Evolutionary conservation across 331 rosid genomes (phyloP), one percentile per base, ranked within the genome.

Genomic region (Malus hybrid): DNA sequence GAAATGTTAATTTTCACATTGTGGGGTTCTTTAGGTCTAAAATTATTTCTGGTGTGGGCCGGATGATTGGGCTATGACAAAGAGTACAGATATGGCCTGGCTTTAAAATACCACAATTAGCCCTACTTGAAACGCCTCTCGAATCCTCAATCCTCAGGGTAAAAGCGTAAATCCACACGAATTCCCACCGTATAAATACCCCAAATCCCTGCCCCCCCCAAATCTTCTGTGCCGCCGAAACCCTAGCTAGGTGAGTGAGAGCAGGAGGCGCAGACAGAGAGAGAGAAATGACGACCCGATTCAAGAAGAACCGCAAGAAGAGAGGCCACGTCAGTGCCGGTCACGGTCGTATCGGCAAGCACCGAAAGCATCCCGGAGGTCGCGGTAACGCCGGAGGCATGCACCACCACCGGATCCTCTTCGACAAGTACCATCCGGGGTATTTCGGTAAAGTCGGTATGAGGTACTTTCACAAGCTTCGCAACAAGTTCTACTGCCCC

Each of bases 231-330:
- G 85, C 81, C 83, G 92, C 83, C 73, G 78, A 86, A 86, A 50
- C 76, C 84, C 60, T 20, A 72, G 65, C 31, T 28, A 31, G 39
- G 39, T 33, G 46, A 50, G 50, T 62, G 73, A 52, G 78, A 54
- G 81, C 42, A 70, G 32, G 79, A 42, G 50, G 36, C 44, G 65
- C 69, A 44, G 80, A 65, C 69, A 70, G 11, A 7, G 48, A 39
- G 75, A 73, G 54, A 61, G 31, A 78, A 64, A 91, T 92, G 97
- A 90, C 97, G 34, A 92, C 97, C 65, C 77, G 97, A 4, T 81
- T 92, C 80, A 92, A 88, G 96, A 92, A 92, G 96, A 85, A 92
- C 88, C 69, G 97, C 69, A 92, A 92, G 96, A 92, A 92, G 97
- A 80, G 97, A 1, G 97, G 97, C 3, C 97, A 92, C 73, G 97